These are phyloP conservation scores for Talaromyces islandicus DNA, from an alignment of 2,329 filamentous ascomycete species.

Conservation along the genomic window DNA sequence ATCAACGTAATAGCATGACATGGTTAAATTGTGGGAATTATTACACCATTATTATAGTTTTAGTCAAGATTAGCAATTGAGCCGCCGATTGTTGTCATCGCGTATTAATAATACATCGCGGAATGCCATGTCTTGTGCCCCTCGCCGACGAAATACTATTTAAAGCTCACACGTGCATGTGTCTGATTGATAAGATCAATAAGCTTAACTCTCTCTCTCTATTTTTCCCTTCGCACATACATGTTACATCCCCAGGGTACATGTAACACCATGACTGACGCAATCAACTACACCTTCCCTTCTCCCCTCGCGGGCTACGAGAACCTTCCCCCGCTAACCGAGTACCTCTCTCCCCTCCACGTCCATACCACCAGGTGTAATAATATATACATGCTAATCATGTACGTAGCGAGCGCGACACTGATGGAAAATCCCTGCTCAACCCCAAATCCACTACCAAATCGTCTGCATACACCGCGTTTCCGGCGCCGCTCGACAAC, in stretches of 20 bases:
- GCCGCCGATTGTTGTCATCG: not conserved
- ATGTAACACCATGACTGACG: slow-evolving; percentile 8
- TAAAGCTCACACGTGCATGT: not conserved
- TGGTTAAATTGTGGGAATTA: not conserved
- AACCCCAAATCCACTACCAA: slow-evolving; percentile 58
- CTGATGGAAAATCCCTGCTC: slow-evolving; percentile 70
- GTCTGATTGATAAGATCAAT: not conserved
- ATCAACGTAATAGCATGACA: no score
- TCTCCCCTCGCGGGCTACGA: slow-evolving; percentile 50
- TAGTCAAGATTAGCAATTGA: not conserved
- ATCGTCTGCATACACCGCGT: slow-evolving; percentile 65
- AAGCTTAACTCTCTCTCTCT: no score
- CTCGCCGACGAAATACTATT: not conserved
- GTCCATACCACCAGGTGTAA: not conserved
- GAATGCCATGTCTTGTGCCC: not conserved
- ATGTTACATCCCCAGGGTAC: no score
- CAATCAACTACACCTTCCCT: slow-evolving; percentile 48
- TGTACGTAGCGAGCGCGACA: slow-evolving; percentile 47
- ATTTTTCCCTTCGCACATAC: no score
- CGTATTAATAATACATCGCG: not conserved
- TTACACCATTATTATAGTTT: no score
- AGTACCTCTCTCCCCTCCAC: slow-evolving; percentile 20
- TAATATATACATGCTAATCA: not conserved
- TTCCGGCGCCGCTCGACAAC: slow-evolving; percentile 62
- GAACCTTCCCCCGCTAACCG: slow-evolving; percentile 41